Base-by-base conservation (phyloP, 2,329 filamentous ascomycete genomes). In the Fusarium pininemorale region DNA sequence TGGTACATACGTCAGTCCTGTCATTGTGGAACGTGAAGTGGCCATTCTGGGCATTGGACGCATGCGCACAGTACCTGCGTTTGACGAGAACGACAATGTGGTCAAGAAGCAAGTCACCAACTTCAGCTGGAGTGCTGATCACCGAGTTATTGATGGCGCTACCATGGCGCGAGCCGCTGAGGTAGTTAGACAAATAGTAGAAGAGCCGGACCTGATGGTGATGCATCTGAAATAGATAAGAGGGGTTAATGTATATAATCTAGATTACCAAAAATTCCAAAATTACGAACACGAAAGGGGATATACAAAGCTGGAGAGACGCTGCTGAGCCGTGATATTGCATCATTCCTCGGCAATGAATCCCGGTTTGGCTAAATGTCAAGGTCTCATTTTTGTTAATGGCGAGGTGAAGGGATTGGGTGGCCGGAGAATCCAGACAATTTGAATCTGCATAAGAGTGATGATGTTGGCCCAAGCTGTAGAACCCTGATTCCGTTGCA, bases 101-200 rank as follows among this genome's bases (percentile, higher is more conserved):
- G 87, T 95, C 18, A 91, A 90, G 83, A 93, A 91, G 81, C 92
- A 97, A 79, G 89, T 97, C 70, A 92, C 92, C 81, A 95, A 97
- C 80, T 94, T 98, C 77, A 98, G 95, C 83, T 98, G 96, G 96
- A 96, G 94, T 81, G 96, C 96, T 11, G 95, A 98, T 83, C 96
- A 99, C 83, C 88, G 96, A 26, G 93, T 98, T 61, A 91, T 98
- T 53, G 96, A 99, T 83, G 96, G 96, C 5, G 96, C 96, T 53
- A 98, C 95, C 69, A 94, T 98, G 89, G 96, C 96, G 26, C 89
- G 95, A 75, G 96, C 96, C 81, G 95, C 94, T 18, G 94, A 95
- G 78, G 88, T 92, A 71, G 93, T 98, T 28, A 90, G 91, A 77
- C 86, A 87, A 58, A 90, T 93, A 76, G 89, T 98, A 44, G 95